These are phyloP conservation scores for Rhododendron ovatum DNA, from an alignment of 148 eudicot species.

Conservation along the genomic window DNA sequence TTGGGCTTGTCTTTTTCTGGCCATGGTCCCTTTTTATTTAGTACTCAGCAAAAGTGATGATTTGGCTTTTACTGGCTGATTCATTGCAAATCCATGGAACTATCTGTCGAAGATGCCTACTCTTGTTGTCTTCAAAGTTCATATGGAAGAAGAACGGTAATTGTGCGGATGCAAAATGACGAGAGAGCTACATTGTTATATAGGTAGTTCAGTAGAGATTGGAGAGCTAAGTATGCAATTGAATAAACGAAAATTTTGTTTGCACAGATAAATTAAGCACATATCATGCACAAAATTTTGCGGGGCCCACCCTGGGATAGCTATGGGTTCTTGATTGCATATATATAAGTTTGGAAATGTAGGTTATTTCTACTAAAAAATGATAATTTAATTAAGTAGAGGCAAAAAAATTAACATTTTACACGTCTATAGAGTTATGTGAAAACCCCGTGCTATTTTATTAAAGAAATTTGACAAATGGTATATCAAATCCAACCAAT, in stretches of 20 bases:
- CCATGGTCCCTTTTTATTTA: neutral
- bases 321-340: no score
- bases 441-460: no score
- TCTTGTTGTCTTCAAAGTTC: neutral
- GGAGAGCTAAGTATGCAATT: neutral
- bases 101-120: neutral
- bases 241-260: neutral
- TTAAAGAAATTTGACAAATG: no score
- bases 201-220: neutral
- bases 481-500: no score
- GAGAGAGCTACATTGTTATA: neutral
- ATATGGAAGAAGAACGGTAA: neutral
- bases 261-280: no score
- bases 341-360: no score
- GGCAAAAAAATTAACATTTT: no score
- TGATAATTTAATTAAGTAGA: no score
- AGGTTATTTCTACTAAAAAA: no score
- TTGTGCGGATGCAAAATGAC: neutral
- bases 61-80: neutral
- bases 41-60: neutral
- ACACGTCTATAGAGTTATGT: no score
- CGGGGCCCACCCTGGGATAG: no score
- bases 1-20: neutral
- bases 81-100: neutral
- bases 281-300: no score